Conservation (phyloP, 441 rosid species). For the Sinapis alba region DNA sequence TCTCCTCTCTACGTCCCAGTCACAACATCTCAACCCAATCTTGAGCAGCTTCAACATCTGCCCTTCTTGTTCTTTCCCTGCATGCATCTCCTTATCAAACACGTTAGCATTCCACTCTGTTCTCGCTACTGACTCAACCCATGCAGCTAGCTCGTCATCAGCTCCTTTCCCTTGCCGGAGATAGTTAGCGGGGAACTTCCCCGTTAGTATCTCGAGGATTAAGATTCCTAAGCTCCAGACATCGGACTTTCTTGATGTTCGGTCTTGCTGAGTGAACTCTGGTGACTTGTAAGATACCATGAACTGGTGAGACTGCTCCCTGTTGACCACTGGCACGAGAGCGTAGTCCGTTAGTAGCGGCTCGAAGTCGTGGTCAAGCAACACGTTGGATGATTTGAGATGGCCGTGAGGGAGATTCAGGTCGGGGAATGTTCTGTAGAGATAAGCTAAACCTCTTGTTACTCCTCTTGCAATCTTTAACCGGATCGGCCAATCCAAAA, state of each 20-base stretch:
- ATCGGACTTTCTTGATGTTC: slow-evolving; percentile 65
- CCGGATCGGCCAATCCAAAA: slow-evolving; percentile 75
- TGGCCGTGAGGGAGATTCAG: slow-evolving; percentile 74
- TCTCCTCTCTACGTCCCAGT: slow-evolving; percentile 69
- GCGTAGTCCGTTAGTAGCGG: slow-evolving; percentile 69
- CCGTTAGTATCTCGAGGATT: slow-evolving; percentile 75
- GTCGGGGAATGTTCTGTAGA: slow-evolving; percentile 56
- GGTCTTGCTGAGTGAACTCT: slow-evolving; percentile 54
- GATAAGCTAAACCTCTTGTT: slow-evolving; percentile 67
- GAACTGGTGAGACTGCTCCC: slow-evolving; percentile 64
- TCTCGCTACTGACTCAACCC: slow-evolving; percentile 81
- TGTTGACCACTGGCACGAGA: slow-evolving; percentile 58
- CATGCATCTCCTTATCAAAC: slow-evolving; percentile 78
- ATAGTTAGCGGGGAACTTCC: slow-evolving; percentile 81
- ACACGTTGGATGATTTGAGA: slow-evolving; percentile 85
- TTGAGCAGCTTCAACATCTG: slow-evolving; percentile 81
- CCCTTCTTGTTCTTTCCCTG: slow-evolving; percentile 62
- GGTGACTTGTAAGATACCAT: slow-evolving; percentile 89
- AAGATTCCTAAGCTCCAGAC: slow-evolving; percentile 91
- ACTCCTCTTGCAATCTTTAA: slow-evolving; percentile 83
- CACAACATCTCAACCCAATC: slow-evolving; percentile 89
- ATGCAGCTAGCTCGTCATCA: slow-evolving; percentile 62
- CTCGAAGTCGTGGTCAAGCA: slow-evolving; percentile 55
- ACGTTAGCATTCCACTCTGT: slow-evolving; percentile 91
- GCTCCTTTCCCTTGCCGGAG: slow-evolving; percentile 56